phyloP scores from a whole-genome alignment of 2,329 filamentous ascomycete species.

The Lasiodiplodia theobromae region DNA sequence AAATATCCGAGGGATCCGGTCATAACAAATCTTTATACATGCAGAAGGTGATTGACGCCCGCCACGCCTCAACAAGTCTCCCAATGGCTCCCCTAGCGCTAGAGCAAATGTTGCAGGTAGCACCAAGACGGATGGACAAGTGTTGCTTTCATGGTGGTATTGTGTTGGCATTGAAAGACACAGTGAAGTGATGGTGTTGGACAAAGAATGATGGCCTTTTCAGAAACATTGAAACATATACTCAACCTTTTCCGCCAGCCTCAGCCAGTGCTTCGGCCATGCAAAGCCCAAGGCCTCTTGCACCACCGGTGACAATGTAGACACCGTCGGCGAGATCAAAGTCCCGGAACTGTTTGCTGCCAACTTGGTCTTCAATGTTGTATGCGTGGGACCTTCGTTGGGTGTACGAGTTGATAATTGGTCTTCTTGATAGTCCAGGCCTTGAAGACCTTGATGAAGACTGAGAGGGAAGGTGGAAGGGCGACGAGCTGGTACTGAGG shows the following conservation, averaged over 20 bases:
- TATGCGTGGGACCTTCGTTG: constrained; percentile 8
- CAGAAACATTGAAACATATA: not conserved
- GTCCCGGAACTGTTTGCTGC: constrained; percentile 25
- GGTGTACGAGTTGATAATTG: not conserved
- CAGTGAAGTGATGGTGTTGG: not conserved
- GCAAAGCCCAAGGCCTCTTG: constrained; percentile 72
- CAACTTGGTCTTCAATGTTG: constrained; percentile 23
- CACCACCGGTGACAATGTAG: constrained; percentile 66
- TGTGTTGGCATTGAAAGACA: not conserved
- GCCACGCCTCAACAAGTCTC: not conserved
- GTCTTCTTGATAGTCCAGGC: not conserved
- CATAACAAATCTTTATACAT: not conserved
- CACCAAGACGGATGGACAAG: not conserved
- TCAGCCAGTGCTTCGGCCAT: constrained; percentile 76
- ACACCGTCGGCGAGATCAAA: constrained; percentile 44
- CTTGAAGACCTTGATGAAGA: not conserved
- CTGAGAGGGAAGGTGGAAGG: not conserved
- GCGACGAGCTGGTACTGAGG: not conserved
- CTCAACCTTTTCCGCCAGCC: constrained; percentile 68
- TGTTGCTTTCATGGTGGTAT: not conserved
- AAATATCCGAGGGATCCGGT: not conserved
- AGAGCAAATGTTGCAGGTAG: not conserved
- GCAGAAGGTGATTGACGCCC: not conserved
- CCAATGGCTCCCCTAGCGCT: too few species aligned
- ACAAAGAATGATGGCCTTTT: not conserved